Conservation (phyloP, 2,329 filamentous ascomycete species). For the Diaporthe caulivora region DNA sequence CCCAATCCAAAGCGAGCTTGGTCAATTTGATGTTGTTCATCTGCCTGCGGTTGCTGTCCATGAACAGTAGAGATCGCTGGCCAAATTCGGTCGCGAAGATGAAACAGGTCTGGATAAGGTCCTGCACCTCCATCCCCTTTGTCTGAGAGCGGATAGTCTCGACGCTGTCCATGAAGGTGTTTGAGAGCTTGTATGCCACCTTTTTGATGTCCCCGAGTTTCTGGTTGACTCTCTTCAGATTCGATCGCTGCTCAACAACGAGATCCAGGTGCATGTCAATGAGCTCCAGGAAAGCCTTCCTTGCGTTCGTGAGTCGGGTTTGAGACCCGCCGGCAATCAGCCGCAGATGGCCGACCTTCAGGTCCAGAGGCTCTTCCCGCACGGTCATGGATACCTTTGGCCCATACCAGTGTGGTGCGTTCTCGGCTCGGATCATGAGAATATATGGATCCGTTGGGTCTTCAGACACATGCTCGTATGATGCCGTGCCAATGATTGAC, state of each 20-base stretch:
- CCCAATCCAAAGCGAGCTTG: conserved; percentile 94
- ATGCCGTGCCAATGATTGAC: conserved; percentile 81
- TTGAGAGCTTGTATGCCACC: conserved; percentile 95
- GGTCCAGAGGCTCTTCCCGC: conserved; percentile 82
- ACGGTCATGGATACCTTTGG: conserved; percentile 78
- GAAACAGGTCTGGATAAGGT: conserved; percentile 97
- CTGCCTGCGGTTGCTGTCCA: conserved; percentile 93
- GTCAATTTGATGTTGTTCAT: conserved; percentile 98
- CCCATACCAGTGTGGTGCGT: conserved; percentile 84
- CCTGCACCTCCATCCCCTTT: conserved; percentile 86
- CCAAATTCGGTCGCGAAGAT: conserved; percentile 99
- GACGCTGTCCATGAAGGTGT: conserved; percentile 98
- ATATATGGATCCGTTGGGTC: conserved; percentile 87
- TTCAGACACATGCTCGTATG: conserved; percentile 70
- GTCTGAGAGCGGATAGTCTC: conserved; percentile 92
- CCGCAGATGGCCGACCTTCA: conserved; percentile 87
- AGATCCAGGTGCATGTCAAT: conserved; percentile 89
- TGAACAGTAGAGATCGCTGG: conserved; percentile 91
- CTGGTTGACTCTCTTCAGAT: conserved; percentile 90
- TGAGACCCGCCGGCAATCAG: conserved; percentile 91
- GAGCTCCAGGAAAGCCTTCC: conserved; percentile 80
- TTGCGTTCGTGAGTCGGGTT: conserved; percentile 81
- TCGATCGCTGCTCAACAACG: conserved; percentile 91
- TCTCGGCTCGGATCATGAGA: conserved; percentile 85
- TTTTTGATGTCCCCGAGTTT: conserved; percentile 95